A percentile compares a stretch with the other conserved stretches of the same genome.
Conservation (phyloP, 2,329 filamentous ascomycete species). For the Paraphoma sp. region DNA sequence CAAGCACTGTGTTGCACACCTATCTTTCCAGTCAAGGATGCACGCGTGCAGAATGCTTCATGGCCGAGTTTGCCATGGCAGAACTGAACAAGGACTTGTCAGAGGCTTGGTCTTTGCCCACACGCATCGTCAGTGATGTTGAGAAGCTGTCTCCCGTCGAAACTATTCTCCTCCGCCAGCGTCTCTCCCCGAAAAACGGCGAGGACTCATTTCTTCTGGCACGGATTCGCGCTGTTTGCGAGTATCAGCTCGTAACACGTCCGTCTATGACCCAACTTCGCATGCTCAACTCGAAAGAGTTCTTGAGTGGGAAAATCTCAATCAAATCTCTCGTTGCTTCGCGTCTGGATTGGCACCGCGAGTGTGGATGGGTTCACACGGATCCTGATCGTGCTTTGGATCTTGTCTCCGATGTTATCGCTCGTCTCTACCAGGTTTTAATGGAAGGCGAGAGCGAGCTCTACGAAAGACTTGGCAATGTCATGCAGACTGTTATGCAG, state of each 20-base stretch:
- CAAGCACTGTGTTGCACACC: slow-evolving; percentile 17
- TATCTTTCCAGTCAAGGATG: slow-evolving; percentile 20
- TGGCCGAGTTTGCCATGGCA: slow-evolving; percentile 14
- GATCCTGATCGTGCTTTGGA: neutral
- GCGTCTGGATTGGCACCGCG: neutral
- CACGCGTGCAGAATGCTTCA: slow-evolving; percentile 22
- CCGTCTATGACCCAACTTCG: slow-evolving; percentile 19
- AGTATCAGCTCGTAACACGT: slow-evolving; percentile 18
- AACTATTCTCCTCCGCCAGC: slow-evolving; percentile 21
- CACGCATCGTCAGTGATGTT: slow-evolving; percentile 18
- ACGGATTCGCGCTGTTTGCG: slow-evolving; percentile 9
- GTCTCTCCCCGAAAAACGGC: slow-evolving; percentile 13
- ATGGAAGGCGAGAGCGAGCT: slow-evolving; percentile 11
- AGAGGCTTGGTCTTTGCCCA: slow-evolving; percentile 5
- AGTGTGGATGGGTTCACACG: neutral
- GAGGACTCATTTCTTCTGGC: slow-evolving; percentile 14
- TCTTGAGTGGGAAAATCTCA: slow-evolving; percentile 15
- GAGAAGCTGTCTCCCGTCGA: slow-evolving; percentile 22
- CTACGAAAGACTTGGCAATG: slow-evolving; percentile 12
- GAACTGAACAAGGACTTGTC: neutral
- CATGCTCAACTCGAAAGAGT: slow-evolving; percentile 14
- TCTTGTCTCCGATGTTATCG: slow-evolving; percentile 1
- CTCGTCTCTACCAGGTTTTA: slow-evolving; percentile 7
- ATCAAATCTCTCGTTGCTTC: neutral
- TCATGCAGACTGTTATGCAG: slow-evolving; percentile 9